phyloP scores from a whole-genome alignment of 257 asterid genomes.

The Fraxinus anomala region DNA sequence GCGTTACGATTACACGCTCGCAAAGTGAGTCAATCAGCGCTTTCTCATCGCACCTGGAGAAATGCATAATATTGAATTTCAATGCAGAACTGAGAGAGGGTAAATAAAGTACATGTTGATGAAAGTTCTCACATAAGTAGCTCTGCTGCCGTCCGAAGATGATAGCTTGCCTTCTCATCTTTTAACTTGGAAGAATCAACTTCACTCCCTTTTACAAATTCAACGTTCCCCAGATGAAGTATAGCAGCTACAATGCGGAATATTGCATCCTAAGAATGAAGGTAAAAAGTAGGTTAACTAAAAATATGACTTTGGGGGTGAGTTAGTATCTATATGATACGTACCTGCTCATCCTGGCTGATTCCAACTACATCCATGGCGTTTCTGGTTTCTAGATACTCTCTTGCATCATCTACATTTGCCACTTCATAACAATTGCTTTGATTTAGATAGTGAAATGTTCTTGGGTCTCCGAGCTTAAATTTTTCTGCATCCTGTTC shows the following conservation, averaged over 20 bases:
- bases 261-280: conserved; percentile 72
- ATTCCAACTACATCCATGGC: conserved; percentile 99
- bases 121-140: conserved; percentile 64
- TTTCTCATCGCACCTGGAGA: conserved; percentile 69
- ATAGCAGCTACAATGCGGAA: conserved; percentile 94
- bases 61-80: conserved; percentile 15
- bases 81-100: conserved; percentile 4
- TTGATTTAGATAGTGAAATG: conserved; percentile 86
- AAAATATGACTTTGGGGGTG: not conserved
- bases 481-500: conserved; percentile 69
- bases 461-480: conserved; percentile 80
- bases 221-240: conserved; percentile 87
- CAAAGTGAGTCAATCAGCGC: conserved; percentile 84
- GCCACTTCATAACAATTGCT: conserved; percentile 82
- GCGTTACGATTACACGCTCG: conserved; percentile 90
- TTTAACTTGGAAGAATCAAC: conserved; percentile 76
- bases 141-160: conserved; percentile 89
- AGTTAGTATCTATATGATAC: not conserved
- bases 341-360: conserved; percentile 92
- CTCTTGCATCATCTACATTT: conserved; percentile 86
- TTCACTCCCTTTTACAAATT: conserved; percentile 79
- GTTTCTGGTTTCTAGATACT: conserved; percentile 82
- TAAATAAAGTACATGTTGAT: conserved; percentile 20
- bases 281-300: not conserved
- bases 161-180: conserved; percentile 66